Conservation (phyloP, 176 grass and related monocot species). For the Neostapfia colusana region DNA sequence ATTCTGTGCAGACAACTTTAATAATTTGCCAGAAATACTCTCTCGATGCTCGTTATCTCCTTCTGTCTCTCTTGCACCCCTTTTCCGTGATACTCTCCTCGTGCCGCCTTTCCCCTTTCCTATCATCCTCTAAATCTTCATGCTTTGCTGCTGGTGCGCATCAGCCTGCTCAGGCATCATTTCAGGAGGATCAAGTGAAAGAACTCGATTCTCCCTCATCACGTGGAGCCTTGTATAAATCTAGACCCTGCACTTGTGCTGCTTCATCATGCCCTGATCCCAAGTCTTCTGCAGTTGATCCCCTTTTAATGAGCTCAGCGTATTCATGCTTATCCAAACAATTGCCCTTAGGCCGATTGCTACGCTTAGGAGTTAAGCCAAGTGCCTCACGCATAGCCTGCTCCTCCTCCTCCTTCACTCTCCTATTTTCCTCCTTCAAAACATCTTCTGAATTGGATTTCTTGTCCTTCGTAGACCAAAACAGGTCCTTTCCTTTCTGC, state of each 20-base stretch:
- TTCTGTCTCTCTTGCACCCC: conserved; percentile 53
- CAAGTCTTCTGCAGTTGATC: conserved; percentile 89
- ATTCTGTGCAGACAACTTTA: no score
- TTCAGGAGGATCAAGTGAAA: conserved; percentile 45
- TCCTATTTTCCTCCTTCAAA: conserved; percentile 89
- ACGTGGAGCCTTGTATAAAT: conserved; percentile 76
- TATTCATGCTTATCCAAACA: conserved; percentile 94
- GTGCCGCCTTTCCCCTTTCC: conserved; percentile 47
- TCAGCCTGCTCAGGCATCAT: conserved; percentile 36
- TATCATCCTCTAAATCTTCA: conserved; percentile 58
- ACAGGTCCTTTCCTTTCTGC: conserved; percentile 97
- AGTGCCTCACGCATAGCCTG: conserved; percentile 92
- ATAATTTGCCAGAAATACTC: no score
- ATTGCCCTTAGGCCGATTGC: conserved; percentile 62
- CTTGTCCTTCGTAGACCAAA: conserved; percentile 86
- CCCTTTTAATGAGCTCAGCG: conserved; percentile 90
- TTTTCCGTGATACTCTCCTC: conserved; percentile 51
- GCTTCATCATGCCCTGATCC: conserved; percentile 90
- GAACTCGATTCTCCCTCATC: conserved; percentile 52
- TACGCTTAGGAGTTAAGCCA: conserved; percentile 89
- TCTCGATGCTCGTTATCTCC: no score
- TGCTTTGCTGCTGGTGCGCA: conserved; percentile 30
- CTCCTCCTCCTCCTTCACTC: conserved; percentile 96
- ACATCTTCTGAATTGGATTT: conserved; percentile 65
- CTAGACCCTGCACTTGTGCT: conserved; percentile 87